A percentile compares a stretch with the other conserved stretches of the same genome.
Evolutionary conservation across 768 basidiomycete species (phyloP).

Genomic region (Baorangia bicolor): DNA sequence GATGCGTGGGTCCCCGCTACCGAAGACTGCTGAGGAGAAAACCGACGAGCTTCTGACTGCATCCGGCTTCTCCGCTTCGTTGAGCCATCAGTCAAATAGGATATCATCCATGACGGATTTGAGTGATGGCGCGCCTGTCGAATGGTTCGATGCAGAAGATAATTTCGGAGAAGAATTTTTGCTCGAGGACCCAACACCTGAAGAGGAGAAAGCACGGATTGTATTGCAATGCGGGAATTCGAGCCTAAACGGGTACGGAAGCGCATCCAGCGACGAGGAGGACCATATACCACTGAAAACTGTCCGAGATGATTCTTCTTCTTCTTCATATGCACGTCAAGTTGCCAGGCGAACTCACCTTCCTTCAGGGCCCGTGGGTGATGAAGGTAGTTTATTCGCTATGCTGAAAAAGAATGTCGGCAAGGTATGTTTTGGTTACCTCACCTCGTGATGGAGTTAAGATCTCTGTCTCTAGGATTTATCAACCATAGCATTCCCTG

Average conservation of each 20-base stretch:
- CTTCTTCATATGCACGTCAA: constrained; percentile 18
- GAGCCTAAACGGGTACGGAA: constrained; percentile 39
- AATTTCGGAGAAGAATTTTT: constrained; percentile 54
- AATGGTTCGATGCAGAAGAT: constrained; percentile 81
- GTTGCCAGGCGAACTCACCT: constrained; percentile 54
- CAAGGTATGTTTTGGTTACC: constrained; percentile 49
- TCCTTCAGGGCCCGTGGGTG: constrained; percentile 59
- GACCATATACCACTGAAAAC: constrained; percentile 13
- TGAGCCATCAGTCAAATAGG: constrained; percentile 39
- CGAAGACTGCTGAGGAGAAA: constrained; percentile 51
- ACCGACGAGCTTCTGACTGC: constrained; percentile 28
- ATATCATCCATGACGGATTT: constrained; percentile 48
- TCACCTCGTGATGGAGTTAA: neutral
- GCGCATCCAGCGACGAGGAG: constrained; percentile 50
- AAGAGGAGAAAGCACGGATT: constrained; percentile 40
- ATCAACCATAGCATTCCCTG: constrained; percentile 80
- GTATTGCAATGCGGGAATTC: constrained; percentile 42
- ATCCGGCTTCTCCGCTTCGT: constrained; percentile 27
- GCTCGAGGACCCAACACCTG: constrained; percentile 45
- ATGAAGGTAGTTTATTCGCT: constrained; percentile 80
- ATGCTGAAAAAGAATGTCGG: constrained; percentile 88
- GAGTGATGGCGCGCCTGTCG: constrained; percentile 47
- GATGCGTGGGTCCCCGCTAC: constrained; percentile 35
- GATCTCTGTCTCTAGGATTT: constrained; percentile 54
- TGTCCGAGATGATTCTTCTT: constrained; percentile 4